Evolutionary conservation across 2,329 filamentous ascomycete genomes (phyloP), one percentile per base, ranked within the genome.

Genomic region (Huntiella abstrusa): DNA sequence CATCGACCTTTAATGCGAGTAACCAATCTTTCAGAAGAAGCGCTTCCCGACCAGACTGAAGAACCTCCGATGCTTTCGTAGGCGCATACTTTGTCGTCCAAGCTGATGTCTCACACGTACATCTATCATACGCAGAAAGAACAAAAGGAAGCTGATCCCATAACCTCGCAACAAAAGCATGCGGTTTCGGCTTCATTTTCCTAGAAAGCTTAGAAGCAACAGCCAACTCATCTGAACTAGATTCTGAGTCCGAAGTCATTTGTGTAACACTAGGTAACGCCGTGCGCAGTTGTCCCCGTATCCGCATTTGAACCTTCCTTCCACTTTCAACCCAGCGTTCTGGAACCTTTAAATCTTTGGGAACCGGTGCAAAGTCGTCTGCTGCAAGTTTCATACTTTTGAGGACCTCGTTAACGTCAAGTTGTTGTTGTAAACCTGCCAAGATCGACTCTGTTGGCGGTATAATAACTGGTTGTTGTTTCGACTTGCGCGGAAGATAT

Each of bases 21-120:
- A 98, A 65, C 91, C 91, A 98, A 50, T 88, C 75, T 48, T 77
- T 78, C 17, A 98, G 62, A 6, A 88, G 64, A 1, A 67, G 56
- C 1, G 76, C 75, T 58, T 95, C 84, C 39, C 66, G 71, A 2
- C 81, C 80, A 12, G 66, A 59, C 55, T 95, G 87, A 8, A 98
- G 65, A 1, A 96, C 77, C 49, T 88, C 76, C 3, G 65, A 65
- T 2, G 84, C 77, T 33, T 62, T 66, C 19, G 60, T 62, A 0
- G 91, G 91, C 0, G 82, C 75, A 61, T 96, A 94, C 56, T 96
- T 95, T 36, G 88, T 79, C 2, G 69, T 60, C 91, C 91, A 98
- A 6, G 75, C 62, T 22, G 70, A 62, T 2, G 66, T 67, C 56
- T 96, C 88, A 54, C 82, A 93, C 43, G 70, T 71, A 6, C 78